Percentiles rank a stretch among this genome's conserved stretches.
phyloP scores from a whole-genome alignment of 2,329 filamentous ascomycete species.

The Fonsecaea erecta region DNA sequence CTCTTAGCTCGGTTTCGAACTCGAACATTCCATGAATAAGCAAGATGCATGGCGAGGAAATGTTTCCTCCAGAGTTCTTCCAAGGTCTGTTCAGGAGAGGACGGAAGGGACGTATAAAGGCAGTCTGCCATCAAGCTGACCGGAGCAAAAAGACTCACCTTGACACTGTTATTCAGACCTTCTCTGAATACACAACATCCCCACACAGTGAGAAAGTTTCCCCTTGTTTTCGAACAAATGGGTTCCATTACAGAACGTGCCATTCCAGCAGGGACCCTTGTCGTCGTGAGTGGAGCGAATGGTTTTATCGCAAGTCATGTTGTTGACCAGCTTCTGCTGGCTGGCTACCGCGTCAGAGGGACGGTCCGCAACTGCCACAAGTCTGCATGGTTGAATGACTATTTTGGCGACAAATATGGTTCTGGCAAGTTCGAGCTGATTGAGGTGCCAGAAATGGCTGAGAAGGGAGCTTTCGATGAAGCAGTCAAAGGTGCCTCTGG shows the following conservation, averaged over 20 bases:
- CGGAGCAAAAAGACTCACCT: too few species aligned
- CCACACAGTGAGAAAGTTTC: not conserved
- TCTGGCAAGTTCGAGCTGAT: conserved; percentile 44
- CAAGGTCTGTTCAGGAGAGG: not conserved
- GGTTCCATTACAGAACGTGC: conserved; percentile 20
- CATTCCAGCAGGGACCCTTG: conserved; percentile 25
- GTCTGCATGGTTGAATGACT: conserved; percentile 45
- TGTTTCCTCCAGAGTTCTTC: not conserved
- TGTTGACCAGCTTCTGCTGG: conserved; percentile 47
- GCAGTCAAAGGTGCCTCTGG: conserved; percentile 41
- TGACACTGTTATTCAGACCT: not conserved
- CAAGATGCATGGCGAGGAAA: not conserved
- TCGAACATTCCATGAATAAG: not conserved
- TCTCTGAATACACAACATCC: not conserved
- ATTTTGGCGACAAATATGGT: conserved; percentile 44
- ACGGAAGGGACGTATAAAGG: not conserved
- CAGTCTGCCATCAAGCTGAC: not conserved
- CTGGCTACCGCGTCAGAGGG: conserved; percentile 53
- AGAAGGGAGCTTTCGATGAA: conserved; percentile 39
- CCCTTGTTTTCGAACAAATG: conserved; percentile 5
- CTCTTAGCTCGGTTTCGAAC: not conserved
- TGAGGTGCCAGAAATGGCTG: conserved; percentile 44
- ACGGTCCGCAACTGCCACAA: conserved; percentile 47
- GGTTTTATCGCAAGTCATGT: conserved; percentile 54
- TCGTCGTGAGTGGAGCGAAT: conserved; percentile 55